Conservation (phyloP, 2,329 filamentous ascomycete species). For the Fusarium nelsonii region DNA sequence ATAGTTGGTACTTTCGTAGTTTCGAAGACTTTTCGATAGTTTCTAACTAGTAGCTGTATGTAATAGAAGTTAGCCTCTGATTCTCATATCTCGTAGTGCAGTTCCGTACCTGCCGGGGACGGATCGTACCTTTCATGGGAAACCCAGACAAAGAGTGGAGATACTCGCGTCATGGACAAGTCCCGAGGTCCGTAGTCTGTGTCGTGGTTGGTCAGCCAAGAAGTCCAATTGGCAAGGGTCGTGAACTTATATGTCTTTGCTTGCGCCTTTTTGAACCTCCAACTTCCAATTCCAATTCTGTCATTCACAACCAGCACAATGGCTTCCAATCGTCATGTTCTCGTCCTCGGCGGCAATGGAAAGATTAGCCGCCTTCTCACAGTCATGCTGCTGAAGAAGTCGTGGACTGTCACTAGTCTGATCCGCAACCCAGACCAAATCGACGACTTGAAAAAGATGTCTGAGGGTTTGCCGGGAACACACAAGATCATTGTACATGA, state of each 20-base stretch:
- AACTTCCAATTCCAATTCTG: not conserved
- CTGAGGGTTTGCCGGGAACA: constrained; percentile 66
- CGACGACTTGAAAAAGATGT: constrained; percentile 69
- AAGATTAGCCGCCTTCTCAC: constrained; percentile 78
- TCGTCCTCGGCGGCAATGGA: constrained; percentile 81
- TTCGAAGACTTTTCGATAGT: not conserved
- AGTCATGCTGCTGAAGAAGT: constrained; percentile 74
- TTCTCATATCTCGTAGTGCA: not conserved
- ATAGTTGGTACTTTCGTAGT: not conserved
- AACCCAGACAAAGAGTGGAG: constrained; percentile 35
- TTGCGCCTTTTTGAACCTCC: constrained; percentile 26
- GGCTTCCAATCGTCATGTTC: constrained; percentile 59
- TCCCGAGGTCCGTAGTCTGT: constrained; percentile 33
- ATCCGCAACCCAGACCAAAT: constrained; percentile 76
- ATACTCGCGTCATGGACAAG: constrained; percentile 40
- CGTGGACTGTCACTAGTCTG: constrained; percentile 79
- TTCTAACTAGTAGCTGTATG: not conserved
- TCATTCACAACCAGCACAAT: constrained; percentile 18
- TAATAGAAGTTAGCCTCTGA: not conserved
- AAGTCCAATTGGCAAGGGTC: constrained; percentile 15
- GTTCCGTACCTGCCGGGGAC: constrained; percentile 2
- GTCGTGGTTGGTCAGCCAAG: constrained; percentile 19
- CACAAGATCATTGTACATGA: constrained; percentile 74
- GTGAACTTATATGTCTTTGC: constrained; percentile 18
- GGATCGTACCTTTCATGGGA: constrained; percentile 1